Conservation (phyloP, 225 moss, liverwort and hornwort genomes). For the Pseudisothecium myosuroides region DNA sequence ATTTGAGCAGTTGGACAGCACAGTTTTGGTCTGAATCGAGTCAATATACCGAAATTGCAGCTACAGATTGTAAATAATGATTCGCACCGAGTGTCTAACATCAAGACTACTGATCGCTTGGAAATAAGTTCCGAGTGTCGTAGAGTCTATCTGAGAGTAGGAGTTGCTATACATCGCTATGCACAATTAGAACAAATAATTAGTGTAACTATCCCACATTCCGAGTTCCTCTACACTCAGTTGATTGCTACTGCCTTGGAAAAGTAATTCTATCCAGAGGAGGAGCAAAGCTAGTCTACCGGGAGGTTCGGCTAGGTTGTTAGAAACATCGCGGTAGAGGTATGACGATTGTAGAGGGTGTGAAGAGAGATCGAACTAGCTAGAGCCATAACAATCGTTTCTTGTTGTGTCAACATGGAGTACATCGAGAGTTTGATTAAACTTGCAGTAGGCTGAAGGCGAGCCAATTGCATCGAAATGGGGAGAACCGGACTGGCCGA, state of each 20-base stretch:
- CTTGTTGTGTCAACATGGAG: background rate
- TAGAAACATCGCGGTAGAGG: background rate
- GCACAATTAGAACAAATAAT: background rate
- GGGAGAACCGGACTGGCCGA: background rate
- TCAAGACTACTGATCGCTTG: background rate
- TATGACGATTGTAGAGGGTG: background rate
- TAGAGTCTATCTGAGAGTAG: background rate
- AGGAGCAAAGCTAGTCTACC: background rate
- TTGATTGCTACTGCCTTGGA: background rate
- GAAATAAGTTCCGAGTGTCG: background rate
- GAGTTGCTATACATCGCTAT: background rate
- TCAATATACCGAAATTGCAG: background rate
- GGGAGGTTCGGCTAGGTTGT: background rate
- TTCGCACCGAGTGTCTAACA: background rate
- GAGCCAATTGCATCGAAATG: background rate
- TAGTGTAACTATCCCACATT: background rate
- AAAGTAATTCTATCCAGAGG: background rate
- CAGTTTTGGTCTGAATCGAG: background rate
- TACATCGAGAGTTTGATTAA: background rate
- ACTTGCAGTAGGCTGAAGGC: background rate
- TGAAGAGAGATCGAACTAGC: background rate
- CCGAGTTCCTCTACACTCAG: background rate
- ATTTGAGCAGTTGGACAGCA: background rate
- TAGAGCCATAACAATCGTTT: background rate
- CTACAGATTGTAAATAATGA: background rate